Evolutionary conservation across 345 rosid genomes (phyloP).

Genomic region (Trapa bicornis): DNA sequence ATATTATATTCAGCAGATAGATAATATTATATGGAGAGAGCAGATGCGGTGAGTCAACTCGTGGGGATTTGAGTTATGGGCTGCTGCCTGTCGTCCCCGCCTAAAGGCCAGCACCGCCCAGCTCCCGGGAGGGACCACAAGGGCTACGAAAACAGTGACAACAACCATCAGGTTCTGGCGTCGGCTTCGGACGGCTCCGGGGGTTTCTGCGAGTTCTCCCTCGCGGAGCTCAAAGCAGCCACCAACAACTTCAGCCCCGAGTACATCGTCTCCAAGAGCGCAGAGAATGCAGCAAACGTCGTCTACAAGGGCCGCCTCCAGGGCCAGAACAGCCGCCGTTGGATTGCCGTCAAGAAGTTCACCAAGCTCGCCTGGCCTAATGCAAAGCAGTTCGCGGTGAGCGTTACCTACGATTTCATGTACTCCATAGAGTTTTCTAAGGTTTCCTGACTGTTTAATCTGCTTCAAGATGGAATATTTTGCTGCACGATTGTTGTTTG

Average conservation of each 20-base stretch:
- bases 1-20: no score
- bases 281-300: conserved; percentile 62
- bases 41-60: conserved; percentile 3
- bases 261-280: conserved; percentile 57
- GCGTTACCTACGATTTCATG: background rate
- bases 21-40: background rate
- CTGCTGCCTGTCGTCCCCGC: conserved; percentile 43
- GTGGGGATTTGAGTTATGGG: conserved; percentile 33
- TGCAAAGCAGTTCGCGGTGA: conserved; percentile 73
- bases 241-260: conserved; percentile 74
- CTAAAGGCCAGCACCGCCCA: conserved; percentile 10
- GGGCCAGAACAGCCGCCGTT: conserved; percentile 24
- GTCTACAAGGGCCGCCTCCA: conserved; percentile 65
- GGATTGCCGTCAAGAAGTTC: conserved; percentile 76
- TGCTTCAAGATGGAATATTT: no score
- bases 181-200: conserved; percentile 7
- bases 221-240: conserved; percentile 63
- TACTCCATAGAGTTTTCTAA: background rate
- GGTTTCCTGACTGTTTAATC: background rate
- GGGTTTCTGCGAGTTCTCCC: conserved; percentile 50
- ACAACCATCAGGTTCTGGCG: conserved; percentile 9
- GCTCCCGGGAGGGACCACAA: conserved; percentile 11
- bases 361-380: conserved; percentile 76
- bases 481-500: background rate
- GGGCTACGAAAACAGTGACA: background rate